A percentile compares a stretch with the other conserved stretches of the same genome.
These are phyloP conservation scores for Ilex asprella DNA, from an alignment of 257 asterid species.

Conservation along the genomic window DNA sequence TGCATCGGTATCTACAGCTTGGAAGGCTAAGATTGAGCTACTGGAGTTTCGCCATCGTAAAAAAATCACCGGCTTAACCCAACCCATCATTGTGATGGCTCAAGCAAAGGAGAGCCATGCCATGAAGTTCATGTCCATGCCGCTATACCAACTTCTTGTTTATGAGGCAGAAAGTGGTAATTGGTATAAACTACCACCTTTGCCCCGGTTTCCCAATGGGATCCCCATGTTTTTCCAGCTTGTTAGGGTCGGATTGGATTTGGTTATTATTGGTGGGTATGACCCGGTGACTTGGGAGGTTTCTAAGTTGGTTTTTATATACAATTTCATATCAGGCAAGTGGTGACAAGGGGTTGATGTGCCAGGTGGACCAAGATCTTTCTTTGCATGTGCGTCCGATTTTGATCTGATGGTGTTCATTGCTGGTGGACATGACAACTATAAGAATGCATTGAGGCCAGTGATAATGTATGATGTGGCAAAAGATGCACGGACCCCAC, in stretches of 20 bases:
- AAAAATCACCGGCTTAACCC: conserved; percentile 7
- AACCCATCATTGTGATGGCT: conserved; percentile 9
- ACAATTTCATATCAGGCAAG: conserved; percentile 11
- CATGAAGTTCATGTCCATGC: background rate
- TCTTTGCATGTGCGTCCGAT: conserved; percentile 24
- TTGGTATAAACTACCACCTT: conserved; percentile 18
- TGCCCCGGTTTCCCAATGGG: conserved; percentile 16
- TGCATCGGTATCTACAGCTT: conserved; percentile 14
- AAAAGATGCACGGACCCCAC: conserved; percentile 8
- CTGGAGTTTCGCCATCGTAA: conserved; percentile 8
- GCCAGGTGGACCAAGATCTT: conserved; percentile 15
- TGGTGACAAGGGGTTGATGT: conserved; percentile 22
- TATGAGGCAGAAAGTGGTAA: conserved; percentile 9
- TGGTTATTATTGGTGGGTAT: conserved; percentile 22
- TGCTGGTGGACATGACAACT: conserved; percentile 23
- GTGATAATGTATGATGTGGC: conserved; percentile 11
- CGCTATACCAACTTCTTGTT: conserved; percentile 2
- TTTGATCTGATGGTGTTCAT: conserved; percentile 1
- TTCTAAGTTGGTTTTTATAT: conserved; percentile 11
- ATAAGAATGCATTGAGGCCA: conserved; percentile 8
- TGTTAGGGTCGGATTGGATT: conserved; percentile 14
- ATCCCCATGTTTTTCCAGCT: conserved; percentile 17
- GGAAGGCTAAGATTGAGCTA: conserved; percentile 9
- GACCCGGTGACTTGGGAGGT: conserved; percentile 16
- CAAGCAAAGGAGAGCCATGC: conserved; percentile 19